Conservation (phyloP, 1,139 yeast genomes). For the Arxiozyma heterogenica region DNA sequence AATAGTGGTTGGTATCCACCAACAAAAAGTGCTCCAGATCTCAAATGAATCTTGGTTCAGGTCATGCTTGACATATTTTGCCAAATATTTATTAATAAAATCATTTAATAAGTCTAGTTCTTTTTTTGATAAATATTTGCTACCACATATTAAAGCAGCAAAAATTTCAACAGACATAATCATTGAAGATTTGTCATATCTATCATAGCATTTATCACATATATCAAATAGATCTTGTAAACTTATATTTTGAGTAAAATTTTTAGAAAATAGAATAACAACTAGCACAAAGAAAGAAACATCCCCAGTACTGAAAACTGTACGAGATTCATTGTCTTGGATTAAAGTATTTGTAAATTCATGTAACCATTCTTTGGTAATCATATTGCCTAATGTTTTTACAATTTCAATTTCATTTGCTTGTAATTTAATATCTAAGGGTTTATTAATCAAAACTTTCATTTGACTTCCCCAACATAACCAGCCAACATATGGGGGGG, state of each 20-base stretch:
- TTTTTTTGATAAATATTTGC: conserved; percentile 33
- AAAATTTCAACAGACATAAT: conserved; percentile 54
- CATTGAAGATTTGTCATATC: conserved; percentile 57
- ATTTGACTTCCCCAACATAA: conserved; percentile 63
- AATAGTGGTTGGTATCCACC: conserved; percentile 62
- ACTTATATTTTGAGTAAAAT: conserved; percentile 28
- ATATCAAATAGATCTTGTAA: conserved; percentile 41
- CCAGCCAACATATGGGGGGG: conserved; percentile 57
- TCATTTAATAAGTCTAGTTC: conserved; percentile 38
- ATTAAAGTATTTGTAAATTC: conserved; percentile 47
- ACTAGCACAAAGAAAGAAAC: conserved; percentile 45
- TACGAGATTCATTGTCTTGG: conserved; percentile 54
- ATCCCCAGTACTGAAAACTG: conserved; percentile 54
- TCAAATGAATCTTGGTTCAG: conserved; percentile 67
- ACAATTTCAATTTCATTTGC: conserved; percentile 38
- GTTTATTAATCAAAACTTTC: conserved; percentile 33
- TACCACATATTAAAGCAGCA: conserved; percentile 47
- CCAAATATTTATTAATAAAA: conserved; percentile 39
- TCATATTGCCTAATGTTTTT: conserved; percentile 36
- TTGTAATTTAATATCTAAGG: conserved; percentile 32
- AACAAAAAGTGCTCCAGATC: conserved; percentile 70
- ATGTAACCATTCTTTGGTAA: conserved; percentile 53
- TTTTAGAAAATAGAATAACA: conserved; percentile 39
- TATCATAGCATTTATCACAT: conserved; percentile 43
- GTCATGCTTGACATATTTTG: conserved; percentile 44